Base-by-base conservation (phyloP, 805 yeast species). In the Candida stauntonica region DNA sequence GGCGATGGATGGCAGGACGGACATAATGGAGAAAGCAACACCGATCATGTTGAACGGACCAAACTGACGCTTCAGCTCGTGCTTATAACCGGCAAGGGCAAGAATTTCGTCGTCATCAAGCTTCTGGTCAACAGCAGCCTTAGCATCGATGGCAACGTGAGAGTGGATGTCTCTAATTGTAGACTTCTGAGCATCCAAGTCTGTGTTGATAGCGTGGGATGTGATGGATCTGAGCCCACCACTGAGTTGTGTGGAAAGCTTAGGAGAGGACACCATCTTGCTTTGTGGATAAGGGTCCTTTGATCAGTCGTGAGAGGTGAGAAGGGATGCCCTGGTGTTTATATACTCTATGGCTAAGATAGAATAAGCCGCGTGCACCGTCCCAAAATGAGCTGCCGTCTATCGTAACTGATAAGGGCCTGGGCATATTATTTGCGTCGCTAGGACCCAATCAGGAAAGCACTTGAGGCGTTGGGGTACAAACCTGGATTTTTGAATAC, bases 21-120 rank as follows among this genome's bases (percentile, higher is more conserved):
- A 80, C 86, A 81, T 79, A 50, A 81, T 77, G 26, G 77, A 69
- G 56, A 77, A 81, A 1, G 86, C 84, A 38, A 81, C 76, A 40
- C 86, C 86, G 50, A 82, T 79, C 33, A 79, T 78, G 54, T 79
- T 75, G 20, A 46, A 40, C 9, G 47, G 45, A 6, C 80, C 70
- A 52, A 78, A 82, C 23, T 71, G 71, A 57, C 91, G 72, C 35
- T 67, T 68, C 41, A 82, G 63, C 51, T 82, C 89, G 51, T 79
- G 82, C 56, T 79, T 78, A 61, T 82, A 82, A 11, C 91, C 91
- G 39, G 81, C 74, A 45, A 77, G 75, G 17, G 61, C 62, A 27
- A 60, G 44, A 34, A 58, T 30, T 21, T 54, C 60, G 17, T 53
- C 52, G 39, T 55, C 62, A 17, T 33, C 41, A 21, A 45, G 19